A percentile compares a stretch with the other conserved stretches of the same genome.
phyloP scores from a whole-genome alignment of 2,329 filamentous ascomycete genomes.

The Epichloe uncinata region DNA sequence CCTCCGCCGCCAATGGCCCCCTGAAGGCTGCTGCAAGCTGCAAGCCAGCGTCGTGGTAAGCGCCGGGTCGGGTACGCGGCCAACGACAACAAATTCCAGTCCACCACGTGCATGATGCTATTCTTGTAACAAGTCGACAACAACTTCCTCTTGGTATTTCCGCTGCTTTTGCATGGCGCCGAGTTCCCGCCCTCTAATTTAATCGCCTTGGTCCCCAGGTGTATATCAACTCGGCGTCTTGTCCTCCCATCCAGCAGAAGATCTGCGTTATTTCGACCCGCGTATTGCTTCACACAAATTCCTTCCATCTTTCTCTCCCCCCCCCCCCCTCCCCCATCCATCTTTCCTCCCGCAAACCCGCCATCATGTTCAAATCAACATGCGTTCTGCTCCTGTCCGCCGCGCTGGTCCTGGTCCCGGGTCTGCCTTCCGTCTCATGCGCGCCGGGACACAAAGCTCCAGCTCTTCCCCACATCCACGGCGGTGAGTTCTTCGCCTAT shows the following conservation, averaged over 20 bases:
- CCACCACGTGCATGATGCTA: conserved; percentile 5
- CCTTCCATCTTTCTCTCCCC: too few species aligned
- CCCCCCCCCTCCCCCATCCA: too few species aligned
- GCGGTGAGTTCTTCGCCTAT: background rate
- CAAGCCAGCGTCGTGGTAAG: conserved; percentile 11
- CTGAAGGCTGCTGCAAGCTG: conserved; percentile 11
- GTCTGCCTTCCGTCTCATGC: conserved; percentile 15
- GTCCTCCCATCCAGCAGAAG: background rate
- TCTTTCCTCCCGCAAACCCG: background rate
- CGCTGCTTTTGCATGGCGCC: background rate
- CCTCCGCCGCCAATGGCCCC: background rate
- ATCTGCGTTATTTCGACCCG: too few species aligned
- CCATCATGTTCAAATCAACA: conserved; percentile 21
- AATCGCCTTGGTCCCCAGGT: background rate
- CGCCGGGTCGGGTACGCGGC: conserved; percentile 12
- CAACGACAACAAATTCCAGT: conserved; percentile 4
- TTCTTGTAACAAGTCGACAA: conserved; percentile 6
- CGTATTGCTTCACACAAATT: too few species aligned
- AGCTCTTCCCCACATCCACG: background rate
- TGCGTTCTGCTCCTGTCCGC: conserved; percentile 21
- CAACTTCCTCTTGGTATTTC: background rate
- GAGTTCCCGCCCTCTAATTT: background rate
- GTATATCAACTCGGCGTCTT: conserved; percentile 8
- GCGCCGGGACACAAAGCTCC: conserved; percentile 6
- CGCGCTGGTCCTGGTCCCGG: conserved; percentile 16